Percentiles rank a stretch among this genome's conserved stretches.
phyloP scores from a whole-genome alignment of 257 asterid species.

The Solanum etuberosum region DNA sequence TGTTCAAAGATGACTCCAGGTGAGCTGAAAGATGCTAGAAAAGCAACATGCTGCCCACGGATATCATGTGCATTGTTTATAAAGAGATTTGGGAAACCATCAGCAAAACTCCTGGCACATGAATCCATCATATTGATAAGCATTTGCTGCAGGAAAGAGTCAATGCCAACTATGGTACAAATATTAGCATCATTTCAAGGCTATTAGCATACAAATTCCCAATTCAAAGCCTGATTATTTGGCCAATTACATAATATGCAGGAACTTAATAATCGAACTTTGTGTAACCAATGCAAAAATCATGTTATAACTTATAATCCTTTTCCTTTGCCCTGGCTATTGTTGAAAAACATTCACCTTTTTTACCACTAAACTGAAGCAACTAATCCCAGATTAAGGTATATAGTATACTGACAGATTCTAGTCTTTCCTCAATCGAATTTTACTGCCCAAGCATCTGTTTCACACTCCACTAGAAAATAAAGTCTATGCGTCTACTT shows the following conservation, averaged over 20 bases:
- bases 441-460: not conserved
- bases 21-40: slow-evolving; percentile 91
- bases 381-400: not conserved
- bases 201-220: not conserved
- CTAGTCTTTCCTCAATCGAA: not conserved
- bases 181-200: not conserved
- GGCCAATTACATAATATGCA: not conserved
- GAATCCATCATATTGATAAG: not conserved
- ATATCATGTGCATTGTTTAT: slow-evolving; percentile 85
- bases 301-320: not conserved
- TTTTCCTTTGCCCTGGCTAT: not conserved
- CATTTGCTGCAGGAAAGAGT: not conserved
- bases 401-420: not conserved
- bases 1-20: slow-evolving; percentile 85
- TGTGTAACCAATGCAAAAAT: not conserved
- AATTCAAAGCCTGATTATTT: not conserved
- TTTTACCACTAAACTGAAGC: not conserved
- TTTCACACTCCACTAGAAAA: not conserved
- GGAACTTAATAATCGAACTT: not conserved
- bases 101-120: slow-evolving; percentile 72
- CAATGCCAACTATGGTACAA: not conserved
- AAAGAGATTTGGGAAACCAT: slow-evolving; percentile 92
- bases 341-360: not conserved
- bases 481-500: not conserved
- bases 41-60: slow-evolving; percentile 82